Evolutionary conservation across 495 filamentous ascomycete species (phyloP), one percentile per base, ranked within the genome.

Genomic region (Arthonia radiata): DNA sequence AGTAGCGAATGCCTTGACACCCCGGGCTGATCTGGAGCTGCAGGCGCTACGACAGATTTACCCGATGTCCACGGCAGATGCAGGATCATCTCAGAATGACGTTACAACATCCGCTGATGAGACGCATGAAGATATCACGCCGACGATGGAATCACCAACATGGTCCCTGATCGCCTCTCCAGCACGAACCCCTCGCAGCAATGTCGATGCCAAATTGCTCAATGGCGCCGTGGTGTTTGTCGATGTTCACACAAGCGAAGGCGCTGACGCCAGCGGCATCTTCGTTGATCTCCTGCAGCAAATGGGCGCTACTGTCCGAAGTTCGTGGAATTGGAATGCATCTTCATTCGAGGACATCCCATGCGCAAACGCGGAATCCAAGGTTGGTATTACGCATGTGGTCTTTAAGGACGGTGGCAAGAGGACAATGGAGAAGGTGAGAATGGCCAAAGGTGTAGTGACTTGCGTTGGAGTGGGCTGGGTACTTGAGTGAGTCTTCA

Each of bases 391-490:
- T 40, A 97, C 86, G 3, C 86, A 97, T 39, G 76, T 97, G 1
- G 67, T 97, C 1, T 97, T 75, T 50, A 93, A 93, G 40, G 86
- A 92, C 48, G 86, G 86, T 23, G 71, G 71, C 5, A 66, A 77
- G 29, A 62, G 74, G 18, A 93, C 83, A 0, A 44, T 93, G 28
- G 73, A 92, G 44, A 93, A 90, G 45, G 77, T 89, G 5, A 57
- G 68, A 28, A 59, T 73, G 34, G 69, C 65, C 17, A 57, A 61
- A 12, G 79, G 76, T 1, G 54, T 74, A 13, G 76, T 91, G 4
- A 62, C 70, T 32, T 86, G 77, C 44, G 78, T 90, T 15, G 76
- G 77, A 19, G 75, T 83, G 24, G 69, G 67, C 31, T 90, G 79
- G 79, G 77, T 89, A 31, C 58, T 86, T 23, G 73, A 86, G 69